Base-by-base conservation (phyloP, 192 early-diverging fungal species). In the Podochytrium sp. region DNA sequence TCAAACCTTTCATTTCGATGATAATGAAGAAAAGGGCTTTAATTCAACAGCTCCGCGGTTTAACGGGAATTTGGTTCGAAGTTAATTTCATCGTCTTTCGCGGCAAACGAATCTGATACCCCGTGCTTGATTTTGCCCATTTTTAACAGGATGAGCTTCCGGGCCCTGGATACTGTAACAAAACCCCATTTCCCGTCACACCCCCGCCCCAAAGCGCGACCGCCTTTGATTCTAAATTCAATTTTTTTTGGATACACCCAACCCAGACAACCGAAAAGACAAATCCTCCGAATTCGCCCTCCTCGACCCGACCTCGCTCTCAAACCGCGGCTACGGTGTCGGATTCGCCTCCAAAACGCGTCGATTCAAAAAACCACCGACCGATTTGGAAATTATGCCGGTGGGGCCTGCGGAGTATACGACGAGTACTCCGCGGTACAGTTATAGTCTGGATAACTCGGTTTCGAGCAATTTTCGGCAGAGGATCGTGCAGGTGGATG, bases 1-100 rank as follows among this genome's bases (percentile, higher is more conserved):
- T 67, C 85, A 87, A 56, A 84, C 85, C 0, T 82, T 87, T 55
- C 74, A 79, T 50, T 87, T 79, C 51, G 83, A 87, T 39, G 83
- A 82, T 42, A 57, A 75, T n/a, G 85, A 87, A 62, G 60, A 57
- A 12, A 83, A 83, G 37, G 85, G 71, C 0, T 87, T 87, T 58
- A 70, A 76, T 27, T 83, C 81, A 3, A 85, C 85, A 5, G 65
- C 82, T 16, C 47, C 76, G 18, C 43, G 85, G 38, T 87, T 86
- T 64, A 61, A 76, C 35, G 23, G 20, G 2, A 38, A 74, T 4
- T 4, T 76, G 67, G 80, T 81, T n/a, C 50, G 52, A 50, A 37
- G 12, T 5, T 50, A 10, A 47, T 20, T 47, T 47, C 12, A 47
- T 10, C 43, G n/a, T n/a, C n/a, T n/a, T n/a, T n/a, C n/a, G 10